Base-by-base conservation (phyloP, 2,329 filamentous ascomycete species). In the Tolypocladium pustulatum region DNA sequence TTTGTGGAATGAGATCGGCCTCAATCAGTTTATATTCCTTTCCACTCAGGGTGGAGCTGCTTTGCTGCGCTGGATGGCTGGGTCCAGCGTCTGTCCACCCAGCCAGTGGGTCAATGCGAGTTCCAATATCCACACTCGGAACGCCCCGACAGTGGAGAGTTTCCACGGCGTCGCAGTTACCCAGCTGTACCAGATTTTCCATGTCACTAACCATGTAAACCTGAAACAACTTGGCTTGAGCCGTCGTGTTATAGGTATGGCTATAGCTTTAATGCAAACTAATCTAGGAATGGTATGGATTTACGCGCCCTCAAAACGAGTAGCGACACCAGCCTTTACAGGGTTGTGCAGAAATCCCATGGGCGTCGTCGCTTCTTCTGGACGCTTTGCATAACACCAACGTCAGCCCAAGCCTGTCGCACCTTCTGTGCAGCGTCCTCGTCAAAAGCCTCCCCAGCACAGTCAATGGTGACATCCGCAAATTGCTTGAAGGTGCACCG, bases 401-500 rank as follows among this genome's bases (percentile, higher is more conserved):
- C 79, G 27, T 76, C 72, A 46, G 67, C 70, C 79, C 78, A 81
- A 8, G 78, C 77, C 57, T 76, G 70, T 54, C 73, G 73, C 4
- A 81, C 74, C 54, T 69, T 73, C 53, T 73, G 69, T n/a, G 75
- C 75, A 1, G 69, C 75, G 6, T 75, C 72, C 1, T 71, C 65
- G 6, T 69, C 76, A 60, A 74, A 81, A 20, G 74, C 65, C 52
- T 76, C 72, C 62, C 74, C 66, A 15, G 78, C 78, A 13, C 71
- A 68, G n/a, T 76, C 73, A 2, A 78, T 71, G 0, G 78, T 81
- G 9, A 75, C 73, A 51, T 79, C 73, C 27, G 79, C 77, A 61
- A 81, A 81, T 61, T 80, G 75, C 41, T 73, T 60, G 62, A 81
- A 81, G 9, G 69, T 77, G 64, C 74, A 77, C 13, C 65, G 67